Evolutionary conservation across 208 protist genomes (phyloP).

Genomic region (Trypanosoma melophagium): DNA sequence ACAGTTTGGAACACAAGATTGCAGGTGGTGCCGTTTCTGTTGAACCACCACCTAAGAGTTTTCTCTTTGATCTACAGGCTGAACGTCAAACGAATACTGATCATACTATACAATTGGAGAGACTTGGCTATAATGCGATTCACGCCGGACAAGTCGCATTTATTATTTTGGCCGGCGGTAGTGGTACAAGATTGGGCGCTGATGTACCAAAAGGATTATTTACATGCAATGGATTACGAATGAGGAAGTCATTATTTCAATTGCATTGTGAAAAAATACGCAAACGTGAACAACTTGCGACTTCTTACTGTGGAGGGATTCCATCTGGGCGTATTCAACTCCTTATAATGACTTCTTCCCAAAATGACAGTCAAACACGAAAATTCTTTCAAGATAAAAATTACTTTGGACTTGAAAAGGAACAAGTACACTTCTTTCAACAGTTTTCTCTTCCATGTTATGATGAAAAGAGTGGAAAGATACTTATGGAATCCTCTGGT

Average conservation of each 20-base stretch:
- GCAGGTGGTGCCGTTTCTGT: background rate
- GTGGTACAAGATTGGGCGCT: constrained; percentile 97
- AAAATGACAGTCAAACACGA: constrained; percentile 91
- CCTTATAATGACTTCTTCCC: constrained; percentile 97
- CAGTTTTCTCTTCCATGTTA: constrained; percentile 94
- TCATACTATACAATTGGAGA: constrained; percentile 12
- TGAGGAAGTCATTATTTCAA: constrained; percentile 96
- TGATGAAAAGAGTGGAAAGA: constrained; percentile 85
- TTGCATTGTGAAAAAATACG: constrained; percentile 94
- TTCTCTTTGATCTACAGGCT: constrained; percentile 16
- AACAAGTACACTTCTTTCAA: constrained; percentile 94
- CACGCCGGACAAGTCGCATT: constrained; percentile 83
- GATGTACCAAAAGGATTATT: constrained; percentile 95
- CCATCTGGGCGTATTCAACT: constrained; percentile 38
- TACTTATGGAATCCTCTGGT: constrained; percentile 82
- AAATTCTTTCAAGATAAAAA: constrained; percentile 91
- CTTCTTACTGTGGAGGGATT: background rate
- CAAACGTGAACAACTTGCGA: constrained; percentile 80
- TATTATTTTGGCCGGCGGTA: constrained; percentile 97
- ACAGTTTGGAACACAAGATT: constrained; percentile 1
- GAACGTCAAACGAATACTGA: background rate
- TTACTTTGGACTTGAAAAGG: constrained; percentile 93
- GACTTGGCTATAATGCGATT: constrained; percentile 77
- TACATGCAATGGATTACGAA: constrained; percentile 64
- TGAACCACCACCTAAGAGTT: constrained; percentile 23